Evolutionary conservation across 2,329 filamentous ascomycete species (phyloP).

Genomic region (Trichoderma sp.): DNA sequence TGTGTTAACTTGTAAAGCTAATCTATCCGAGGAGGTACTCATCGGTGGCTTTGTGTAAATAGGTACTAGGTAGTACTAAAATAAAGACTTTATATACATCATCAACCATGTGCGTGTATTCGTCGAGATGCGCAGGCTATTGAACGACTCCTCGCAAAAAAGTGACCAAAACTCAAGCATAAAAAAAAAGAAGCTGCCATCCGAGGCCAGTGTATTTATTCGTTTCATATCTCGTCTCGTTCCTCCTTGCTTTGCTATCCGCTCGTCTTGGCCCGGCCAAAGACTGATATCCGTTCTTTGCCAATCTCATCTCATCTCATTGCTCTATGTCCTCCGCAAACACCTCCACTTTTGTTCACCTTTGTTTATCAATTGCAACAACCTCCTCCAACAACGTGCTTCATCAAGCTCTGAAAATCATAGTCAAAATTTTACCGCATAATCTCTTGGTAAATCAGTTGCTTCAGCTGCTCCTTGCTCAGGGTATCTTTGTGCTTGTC

Average conservation of each 20-base stretch:
- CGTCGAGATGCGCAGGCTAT: not conserved
- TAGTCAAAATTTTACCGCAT: constrained; percentile 51
- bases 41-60: not conserved
- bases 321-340: constrained; percentile 9
- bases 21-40: no score
- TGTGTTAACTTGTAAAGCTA: not conserved
- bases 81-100: not conserved
- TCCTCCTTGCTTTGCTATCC: not conserved
- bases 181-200: not conserved
- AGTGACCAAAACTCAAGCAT: not conserved
- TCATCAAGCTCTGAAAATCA: not conserved
- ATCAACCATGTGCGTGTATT: not conserved
- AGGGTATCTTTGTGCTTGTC: constrained; percentile 99
- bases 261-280: constrained; percentile 1
- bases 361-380: not conserved
- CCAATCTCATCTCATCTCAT: constrained; percentile 2
- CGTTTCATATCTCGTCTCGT: constrained; percentile 4
- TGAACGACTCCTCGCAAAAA: not conserved
- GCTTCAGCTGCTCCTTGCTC: constrained; percentile 97
- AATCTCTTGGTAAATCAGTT: constrained; percentile 97
- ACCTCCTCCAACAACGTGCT: not conserved
- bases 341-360: not conserved
- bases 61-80: not conserved
- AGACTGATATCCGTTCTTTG: not conserved
- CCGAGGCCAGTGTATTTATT: constrained; percentile 13